These are phyloP conservation scores for Usnea hakonensis DNA, from an alignment of 495 filamentous ascomycete species.

Conservation along the genomic window DNA sequence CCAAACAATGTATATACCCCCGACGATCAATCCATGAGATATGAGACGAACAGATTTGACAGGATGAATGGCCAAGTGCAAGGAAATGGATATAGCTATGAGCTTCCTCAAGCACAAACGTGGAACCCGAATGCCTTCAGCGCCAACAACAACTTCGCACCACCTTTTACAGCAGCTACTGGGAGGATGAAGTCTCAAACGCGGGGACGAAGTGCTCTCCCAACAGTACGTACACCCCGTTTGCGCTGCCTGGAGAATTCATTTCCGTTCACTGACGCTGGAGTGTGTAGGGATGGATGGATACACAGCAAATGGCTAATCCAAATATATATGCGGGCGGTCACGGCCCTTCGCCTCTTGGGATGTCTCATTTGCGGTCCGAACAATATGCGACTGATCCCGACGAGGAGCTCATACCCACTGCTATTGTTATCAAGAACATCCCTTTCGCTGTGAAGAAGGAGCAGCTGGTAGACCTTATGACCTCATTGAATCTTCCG, in stretches of 20 bases:
- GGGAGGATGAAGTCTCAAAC: slow-evolving; percentile 49
- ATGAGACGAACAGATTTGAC: slow-evolving; percentile 53
- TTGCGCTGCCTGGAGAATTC: background rate
- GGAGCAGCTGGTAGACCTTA: slow-evolving; percentile 82
- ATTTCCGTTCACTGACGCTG: slow-evolving; percentile 20
- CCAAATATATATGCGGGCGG: slow-evolving; percentile 40
- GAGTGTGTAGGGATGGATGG: slow-evolving; percentile 48
- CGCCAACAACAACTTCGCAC: slow-evolving; percentile 23
- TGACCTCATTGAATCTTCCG: slow-evolving; percentile 85
- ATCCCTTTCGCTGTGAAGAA: slow-evolving; percentile 98
- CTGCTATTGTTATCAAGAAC: slow-evolving; percentile 98
- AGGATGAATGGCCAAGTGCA: slow-evolving; percentile 49
- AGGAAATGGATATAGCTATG: slow-evolving; percentile 49
- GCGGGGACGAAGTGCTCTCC: slow-evolving; percentile 46
- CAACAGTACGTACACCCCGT: slow-evolving; percentile 43
- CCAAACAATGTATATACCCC: slow-evolving; percentile 51
- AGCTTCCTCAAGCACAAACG: slow-evolving; percentile 47
- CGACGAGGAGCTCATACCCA: slow-evolving; percentile 88
- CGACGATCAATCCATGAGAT: slow-evolving; percentile 55
- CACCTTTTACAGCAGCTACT: slow-evolving; percentile 33
- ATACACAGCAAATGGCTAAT: slow-evolving; percentile 47
- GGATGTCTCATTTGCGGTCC: slow-evolving; percentile 44
- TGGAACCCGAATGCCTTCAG: slow-evolving; percentile 51
- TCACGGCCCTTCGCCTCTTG: slow-evolving; percentile 45
- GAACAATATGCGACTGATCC: slow-evolving; percentile 43